These are phyloP conservation scores for Pichia cactophila DNA, from an alignment of 1,139 yeast species.

Conservation along the genomic window DNA sequence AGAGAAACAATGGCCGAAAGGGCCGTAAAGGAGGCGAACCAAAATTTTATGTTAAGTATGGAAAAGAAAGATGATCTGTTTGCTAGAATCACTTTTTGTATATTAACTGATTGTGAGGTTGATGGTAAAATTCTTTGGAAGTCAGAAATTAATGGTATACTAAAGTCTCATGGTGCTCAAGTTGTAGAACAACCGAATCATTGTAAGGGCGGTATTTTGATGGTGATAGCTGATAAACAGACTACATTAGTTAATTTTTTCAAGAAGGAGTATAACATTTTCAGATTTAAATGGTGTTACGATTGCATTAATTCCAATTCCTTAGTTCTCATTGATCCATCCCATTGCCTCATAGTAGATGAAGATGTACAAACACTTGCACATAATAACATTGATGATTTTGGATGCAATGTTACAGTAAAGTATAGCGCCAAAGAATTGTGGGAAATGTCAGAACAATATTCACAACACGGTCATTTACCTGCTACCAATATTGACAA, in stretches of 20 bases:
- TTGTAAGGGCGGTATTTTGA: slow-evolving; percentile 19
- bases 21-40: slow-evolving; percentile 17
- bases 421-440: slow-evolving; percentile 29
- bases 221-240: slow-evolving; percentile 42
- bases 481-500: neutral
- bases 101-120: slow-evolving; percentile 24
- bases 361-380: slow-evolving; percentile 22
- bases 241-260: slow-evolving; percentile 42
- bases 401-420: slow-evolving; percentile 46
- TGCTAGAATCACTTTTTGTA: slow-evolving; percentile 29
- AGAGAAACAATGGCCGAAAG: neutral
- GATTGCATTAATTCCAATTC: slow-evolving; percentile 46
- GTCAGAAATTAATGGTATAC: slow-evolving; percentile 32
- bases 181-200: slow-evolving; percentile 17
- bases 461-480: slow-evolving; percentile 6
- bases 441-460: slow-evolving; percentile 26
- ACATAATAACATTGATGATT: slow-evolving; percentile 35
- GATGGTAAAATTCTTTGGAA: slow-evolving; percentile 23
- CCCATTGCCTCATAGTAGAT: slow-evolving; percentile 40
- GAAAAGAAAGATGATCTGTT: slow-evolving; percentile 25
- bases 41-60: slow-evolving; percentile 6
- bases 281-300: slow-evolving; percentile 64
- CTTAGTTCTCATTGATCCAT: slow-evolving; percentile 53
- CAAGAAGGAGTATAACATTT: slow-evolving; percentile 44
- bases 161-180: slow-evolving; percentile 48